These are phyloP conservation scores for Caryopteris hybrid DNA, from an alignment of 305 asterid species.

Conservation along the genomic window DNA sequence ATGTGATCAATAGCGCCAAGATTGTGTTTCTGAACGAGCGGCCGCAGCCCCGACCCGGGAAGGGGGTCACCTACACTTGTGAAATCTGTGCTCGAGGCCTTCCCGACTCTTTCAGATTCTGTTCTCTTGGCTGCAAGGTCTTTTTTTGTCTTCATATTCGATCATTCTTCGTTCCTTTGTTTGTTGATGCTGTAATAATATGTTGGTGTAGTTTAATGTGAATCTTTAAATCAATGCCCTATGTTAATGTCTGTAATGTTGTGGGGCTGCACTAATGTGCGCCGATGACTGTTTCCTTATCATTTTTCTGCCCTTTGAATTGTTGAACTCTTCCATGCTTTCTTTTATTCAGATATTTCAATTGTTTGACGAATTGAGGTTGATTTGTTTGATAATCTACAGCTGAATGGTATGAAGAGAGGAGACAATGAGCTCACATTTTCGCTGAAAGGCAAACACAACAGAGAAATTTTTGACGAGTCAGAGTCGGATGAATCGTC, in stretches of 20 bases:
- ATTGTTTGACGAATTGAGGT: neutral
- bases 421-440: slow-evolving; percentile 48
- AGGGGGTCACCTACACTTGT: slow-evolving; percentile 58
- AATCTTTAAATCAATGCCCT: too few species aligned
- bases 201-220: too few species aligned
- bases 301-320: neutral
- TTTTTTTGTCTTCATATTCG: neutral
- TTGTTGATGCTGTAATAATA: too few species aligned
- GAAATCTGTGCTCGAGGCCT: slow-evolving; percentile 56
- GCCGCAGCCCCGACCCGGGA: slow-evolving; percentile 66
- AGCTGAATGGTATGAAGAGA: slow-evolving; percentile 52
- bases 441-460: slow-evolving; percentile 23
- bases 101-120: slow-evolving; percentile 55
- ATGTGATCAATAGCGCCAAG: slow-evolving; percentile 56
- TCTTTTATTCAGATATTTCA: neutral
- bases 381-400: neutral
- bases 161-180: neutral
- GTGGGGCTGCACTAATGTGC: neutral
- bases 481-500: slow-evolving; percentile 32
- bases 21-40: slow-evolving; percentile 60
- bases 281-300: neutral
- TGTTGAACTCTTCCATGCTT: too few species aligned
- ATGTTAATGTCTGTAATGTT: neutral
- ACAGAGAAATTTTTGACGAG: slow-evolving; percentile 24
- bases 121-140: slow-evolving; percentile 79